Conservation (phyloP, 1,139 yeast species). For the Trichomonascaceae sp. region DNA sequence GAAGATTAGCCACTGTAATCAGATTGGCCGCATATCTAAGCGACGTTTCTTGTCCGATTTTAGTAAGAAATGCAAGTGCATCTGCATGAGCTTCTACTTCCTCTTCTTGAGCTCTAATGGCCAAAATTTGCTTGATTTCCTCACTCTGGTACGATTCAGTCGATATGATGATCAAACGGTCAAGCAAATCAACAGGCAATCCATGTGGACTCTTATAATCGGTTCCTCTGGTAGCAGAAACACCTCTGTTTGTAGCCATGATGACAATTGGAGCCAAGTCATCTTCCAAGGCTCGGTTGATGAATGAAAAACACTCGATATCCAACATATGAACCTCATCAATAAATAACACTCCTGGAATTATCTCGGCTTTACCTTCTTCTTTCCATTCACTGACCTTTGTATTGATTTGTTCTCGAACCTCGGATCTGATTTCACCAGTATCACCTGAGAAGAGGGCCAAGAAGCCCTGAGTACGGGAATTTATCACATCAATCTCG, state of each 20-base stretch:
- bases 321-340: slow-evolving; percentile 99
- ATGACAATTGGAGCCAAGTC: slow-evolving; percentile 95
- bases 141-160: slow-evolving; percentile 71
- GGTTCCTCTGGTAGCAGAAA: slow-evolving; percentile 88
- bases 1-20: slow-evolving; percentile 81
- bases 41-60: slow-evolving; percentile 88
- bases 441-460: slow-evolving; percentile 97
- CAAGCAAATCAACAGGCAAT: slow-evolving; percentile 87
- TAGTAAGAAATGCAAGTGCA: slow-evolving; percentile 83
- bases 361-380: slow-evolving; percentile 97
- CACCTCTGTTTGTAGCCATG: slow-evolving; percentile 97
- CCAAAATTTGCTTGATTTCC: slow-evolving; percentile 78
- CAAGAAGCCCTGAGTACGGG: slow-evolving; percentile 95
- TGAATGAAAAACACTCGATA: slow-evolving; percentile 91
- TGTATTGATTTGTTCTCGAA: slow-evolving; percentile 92
- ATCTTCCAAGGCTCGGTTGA: slow-evolving; percentile 94
- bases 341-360: slow-evolving; percentile 94
- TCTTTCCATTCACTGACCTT: slow-evolving; percentile 99
- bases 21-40: slow-evolving; percentile 90
- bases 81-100: slow-evolving; percentile 81
- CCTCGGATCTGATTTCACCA: slow-evolving; percentile 93
- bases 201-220: slow-evolving; percentile 95
- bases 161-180: slow-evolving; percentile 87
- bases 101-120: slow-evolving; percentile 93
- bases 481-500: slow-evolving; percentile 96